Conservation (phyloP, 306 rosid genomes). For the Vigna hirtella region DNA sequence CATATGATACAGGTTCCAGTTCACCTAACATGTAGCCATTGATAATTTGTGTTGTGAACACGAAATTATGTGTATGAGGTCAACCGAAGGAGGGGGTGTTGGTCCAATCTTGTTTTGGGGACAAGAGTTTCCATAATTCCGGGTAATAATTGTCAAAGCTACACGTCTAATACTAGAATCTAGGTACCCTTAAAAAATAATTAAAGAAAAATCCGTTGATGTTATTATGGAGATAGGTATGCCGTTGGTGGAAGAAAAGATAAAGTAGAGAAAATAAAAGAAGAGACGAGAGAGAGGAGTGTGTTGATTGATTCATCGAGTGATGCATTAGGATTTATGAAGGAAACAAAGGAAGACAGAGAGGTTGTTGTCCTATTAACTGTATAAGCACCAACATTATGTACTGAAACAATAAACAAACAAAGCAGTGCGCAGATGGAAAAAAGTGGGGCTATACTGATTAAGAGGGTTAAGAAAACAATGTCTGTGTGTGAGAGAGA, state of each 20-base stretch:
- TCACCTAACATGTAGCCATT: constrained; percentile 44
- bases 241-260: constrained; percentile 47
- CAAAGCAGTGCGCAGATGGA: constrained; percentile 39
- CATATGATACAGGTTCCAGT: constrained; percentile 25
- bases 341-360: constrained; percentile 44
- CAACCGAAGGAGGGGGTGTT: constrained; percentile 44
- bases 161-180: constrained; percentile 29
- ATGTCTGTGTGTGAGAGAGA: constrained; percentile 23
- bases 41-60: constrained; percentile 12
- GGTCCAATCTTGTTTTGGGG: constrained; percentile 49
- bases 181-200: not conserved
- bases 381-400: constrained; percentile 45
- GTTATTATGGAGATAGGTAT: not conserved
- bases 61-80: constrained; percentile 21
- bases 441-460: constrained; percentile 46
- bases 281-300: constrained; percentile 3
- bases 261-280: constrained; percentile 18
- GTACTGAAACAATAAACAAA: constrained; percentile 51
- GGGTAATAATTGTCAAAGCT: constrained; percentile 56
- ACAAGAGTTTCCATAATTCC: constrained; percentile 48
- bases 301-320: constrained; percentile 10
- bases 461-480: constrained; percentile 66
- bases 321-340: constrained; percentile 45
- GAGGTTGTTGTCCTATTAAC: constrained; percentile 50
- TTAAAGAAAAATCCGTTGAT: too few relatives aligned